Base-by-base conservation (phyloP, 148 eudicot genomes). In the Oxyria digyna region DNA sequence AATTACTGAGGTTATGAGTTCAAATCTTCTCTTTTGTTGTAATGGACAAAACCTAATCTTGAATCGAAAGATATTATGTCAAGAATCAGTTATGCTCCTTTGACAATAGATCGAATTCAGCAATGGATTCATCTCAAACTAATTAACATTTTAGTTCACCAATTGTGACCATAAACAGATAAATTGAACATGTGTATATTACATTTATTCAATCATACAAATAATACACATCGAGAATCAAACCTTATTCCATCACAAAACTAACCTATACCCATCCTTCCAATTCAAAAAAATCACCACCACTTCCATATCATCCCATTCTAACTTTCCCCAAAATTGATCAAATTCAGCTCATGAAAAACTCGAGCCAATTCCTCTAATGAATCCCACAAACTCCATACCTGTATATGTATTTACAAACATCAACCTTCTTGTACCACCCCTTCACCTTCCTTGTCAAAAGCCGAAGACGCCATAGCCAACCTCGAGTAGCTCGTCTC, bases 331-430 rank as follows among this genome's bases (percentile, higher is more conserved):
- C 33, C 24, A 63, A 33, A n/a, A 63, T 18, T 9, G 33, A 63
- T 15, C 67, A 31, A 41, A 63, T 0, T 23, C n/a, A 63, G 42
- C 41, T 31, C 67, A 1, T 63, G 38, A 31, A 63, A 63, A 31
- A 31, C 20, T 63, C 38, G 67, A 63, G 42, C 42, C 17, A 38
- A 38, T 38, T 14, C 7, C 13, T 31, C 4, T 63, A 11, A 31
- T 31, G 67, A 63, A 15, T 63, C 24, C 10, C 24, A 63, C 8
- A 57, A 35, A 35, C 3, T 2, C 38, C 40, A 62, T 26, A 62
- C 67, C 67, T 20, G 55, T 49, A 59, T 57, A 9, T 29, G 65
- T 59, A 59, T 59, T 29, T 59, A 59, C 65, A 59, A 57, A 57
- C 1, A 27, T 57, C 45, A 35, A n/a, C 43, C 68, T 14, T 33